These are phyloP conservation scores for Xylaria arbuscula DNA, from an alignment of 2,329 filamentous ascomycete genomes.

Conservation along the genomic window DNA sequence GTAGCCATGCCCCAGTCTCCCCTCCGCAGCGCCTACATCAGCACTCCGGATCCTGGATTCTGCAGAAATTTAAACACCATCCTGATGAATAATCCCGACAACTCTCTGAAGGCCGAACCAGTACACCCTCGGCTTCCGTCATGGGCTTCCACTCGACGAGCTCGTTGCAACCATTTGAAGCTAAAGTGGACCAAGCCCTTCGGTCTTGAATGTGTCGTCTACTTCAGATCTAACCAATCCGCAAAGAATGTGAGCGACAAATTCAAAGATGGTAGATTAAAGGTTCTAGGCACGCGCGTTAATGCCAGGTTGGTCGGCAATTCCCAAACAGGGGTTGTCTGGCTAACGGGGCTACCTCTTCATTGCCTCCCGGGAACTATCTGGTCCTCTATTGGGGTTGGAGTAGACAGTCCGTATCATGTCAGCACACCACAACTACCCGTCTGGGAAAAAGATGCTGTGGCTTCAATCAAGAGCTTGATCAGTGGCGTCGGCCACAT, in stretches of 20 bases:
- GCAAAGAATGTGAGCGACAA: constrained; percentile 13
- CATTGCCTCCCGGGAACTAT: constrained; percentile 13
- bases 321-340: background rate
- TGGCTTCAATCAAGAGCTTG: background rate
- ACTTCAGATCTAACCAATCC: constrained; percentile 3
- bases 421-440: background rate
- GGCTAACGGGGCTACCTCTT: constrained; percentile 20
- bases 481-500: constrained; percentile 16
- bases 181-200: constrained; percentile 19
- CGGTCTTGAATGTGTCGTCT: background rate
- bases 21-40: constrained; percentile 31
- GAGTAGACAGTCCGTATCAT: constrained; percentile 7
- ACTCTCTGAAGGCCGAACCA: constrained; percentile 18
- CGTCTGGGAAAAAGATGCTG: background rate
- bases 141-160: constrained; percentile 35
- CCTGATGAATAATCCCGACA: constrained; percentile 5
- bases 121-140: constrained; percentile 29
- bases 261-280: constrained; percentile 30
- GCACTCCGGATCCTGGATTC: constrained; percentile 27
- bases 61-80: constrained; percentile 22
- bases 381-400: constrained; percentile 6
- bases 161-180: constrained; percentile 28
- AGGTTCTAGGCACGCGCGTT: constrained; percentile 12
- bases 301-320: background rate
- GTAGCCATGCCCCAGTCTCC: constrained; percentile 18